phyloP scores from a whole-genome alignment of 495 filamentous ascomycete genomes.

The Chaetomium fimeti region DNA sequence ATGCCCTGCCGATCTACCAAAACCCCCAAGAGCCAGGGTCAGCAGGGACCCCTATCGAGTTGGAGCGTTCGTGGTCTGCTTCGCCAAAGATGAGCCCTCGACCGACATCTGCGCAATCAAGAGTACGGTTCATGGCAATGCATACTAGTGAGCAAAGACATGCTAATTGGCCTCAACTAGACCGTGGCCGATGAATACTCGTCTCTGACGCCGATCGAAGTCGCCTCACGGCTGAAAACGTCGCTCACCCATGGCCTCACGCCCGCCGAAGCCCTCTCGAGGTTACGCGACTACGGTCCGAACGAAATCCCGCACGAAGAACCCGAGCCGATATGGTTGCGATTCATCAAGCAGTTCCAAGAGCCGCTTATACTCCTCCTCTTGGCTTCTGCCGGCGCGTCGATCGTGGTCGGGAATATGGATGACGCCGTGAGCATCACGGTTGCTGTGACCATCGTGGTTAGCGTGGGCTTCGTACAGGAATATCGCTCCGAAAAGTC shows the following conservation, averaged over 20 bases:
- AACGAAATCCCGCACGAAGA: conserved; percentile 95
- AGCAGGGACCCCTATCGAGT: conserved; percentile 25
- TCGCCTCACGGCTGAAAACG: conserved; percentile 74
- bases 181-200: conserved; percentile 54
- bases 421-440: conserved; percentile 96
- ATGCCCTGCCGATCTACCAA: conserved; percentile 41
- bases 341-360: conserved; percentile 94
- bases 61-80: conserved; percentile 37
- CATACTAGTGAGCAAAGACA: not conserved
- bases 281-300: conserved; percentile 75
- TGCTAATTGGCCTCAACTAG: conserved; percentile 31
- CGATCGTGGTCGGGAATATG: conserved; percentile 88
- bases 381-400: conserved; percentile 83
- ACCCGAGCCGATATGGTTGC: conserved; percentile 89
- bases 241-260: conserved; percentile 78
- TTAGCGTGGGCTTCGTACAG: conserved; percentile 93
- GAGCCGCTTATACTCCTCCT: conserved; percentile 89
- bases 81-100: conserved; percentile 37
- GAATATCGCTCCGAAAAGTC: conserved; percentile 98
- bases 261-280: conserved; percentile 73
- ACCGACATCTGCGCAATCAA: conserved; percentile 49
- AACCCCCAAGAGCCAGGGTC: conserved; percentile 21
- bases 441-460: conserved; percentile 92
- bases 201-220: conserved; percentile 67
- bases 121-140: conserved; percentile 31